Evolutionary conservation across 2,329 filamentous ascomycete species (phyloP).

Genomic region (Hypoxylon sp.): DNA sequence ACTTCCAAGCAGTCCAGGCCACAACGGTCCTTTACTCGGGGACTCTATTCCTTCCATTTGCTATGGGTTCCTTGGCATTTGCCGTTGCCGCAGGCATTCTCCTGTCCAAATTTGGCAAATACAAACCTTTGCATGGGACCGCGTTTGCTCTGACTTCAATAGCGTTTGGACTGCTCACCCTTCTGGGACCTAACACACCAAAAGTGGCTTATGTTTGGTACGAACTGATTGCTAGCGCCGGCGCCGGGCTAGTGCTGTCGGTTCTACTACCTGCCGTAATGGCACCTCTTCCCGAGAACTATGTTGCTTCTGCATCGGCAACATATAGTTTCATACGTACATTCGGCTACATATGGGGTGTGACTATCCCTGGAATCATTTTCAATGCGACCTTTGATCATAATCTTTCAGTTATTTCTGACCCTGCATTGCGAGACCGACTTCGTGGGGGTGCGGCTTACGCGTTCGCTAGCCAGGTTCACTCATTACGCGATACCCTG

Average conservation of each 20-base stretch:
- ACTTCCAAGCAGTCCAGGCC: constrained; percentile 60
- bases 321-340: constrained; percentile 58
- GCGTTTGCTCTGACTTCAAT: too few species aligned
- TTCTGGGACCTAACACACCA: constrained; percentile 51
- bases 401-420: too few species aligned
- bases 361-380: constrained; percentile 57
- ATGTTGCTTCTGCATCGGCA: constrained; percentile 52
- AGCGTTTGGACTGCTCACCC: too few species aligned
- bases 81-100: constrained; percentile 41
- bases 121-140: too few species aligned
- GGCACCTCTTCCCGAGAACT: constrained; percentile 50
- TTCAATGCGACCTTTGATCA: too few species aligned
- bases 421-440: too few species aligned
- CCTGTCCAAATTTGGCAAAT: constrained; percentile 48
- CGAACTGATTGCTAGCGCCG: constrained; percentile 56
- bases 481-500: too few species aligned
- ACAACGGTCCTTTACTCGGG: constrained; percentile 43
- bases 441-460: too few species aligned
- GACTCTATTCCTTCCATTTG: constrained; percentile 48
- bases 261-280: constrained; percentile 57
- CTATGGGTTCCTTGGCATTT: constrained; percentile 31
- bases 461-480: too few species aligned
- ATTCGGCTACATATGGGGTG: constrained; percentile 59
- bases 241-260: constrained; percentile 58
- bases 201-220: constrained; percentile 56